Conservation (phyloP, 2,329 filamentous ascomycete genomes). For the Aspergillus carbonarius region DNA sequence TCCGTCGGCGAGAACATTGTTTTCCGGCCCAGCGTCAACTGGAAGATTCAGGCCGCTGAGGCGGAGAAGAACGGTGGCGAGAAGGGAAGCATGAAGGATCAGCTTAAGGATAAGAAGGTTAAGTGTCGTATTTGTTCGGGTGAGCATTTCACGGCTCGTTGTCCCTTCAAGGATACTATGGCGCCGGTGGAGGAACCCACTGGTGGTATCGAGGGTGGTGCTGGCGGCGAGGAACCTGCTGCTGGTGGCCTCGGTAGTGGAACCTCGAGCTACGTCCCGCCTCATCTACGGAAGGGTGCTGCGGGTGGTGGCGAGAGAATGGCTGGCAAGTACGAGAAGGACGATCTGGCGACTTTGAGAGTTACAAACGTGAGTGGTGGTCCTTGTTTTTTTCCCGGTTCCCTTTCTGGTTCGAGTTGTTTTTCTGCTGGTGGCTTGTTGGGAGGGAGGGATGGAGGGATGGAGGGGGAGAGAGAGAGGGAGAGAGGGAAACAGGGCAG, state of each 20-base stretch:
- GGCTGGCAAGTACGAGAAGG: constrained; percentile 90
- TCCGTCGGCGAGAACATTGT: constrained; percentile 97
- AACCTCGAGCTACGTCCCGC: constrained; percentile 88
- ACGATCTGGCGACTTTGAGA: constrained; percentile 92
- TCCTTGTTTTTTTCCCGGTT: background rate
- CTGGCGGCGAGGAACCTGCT: constrained; percentile 48
- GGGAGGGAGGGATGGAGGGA: background rate
- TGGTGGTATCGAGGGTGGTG: constrained; percentile 22
- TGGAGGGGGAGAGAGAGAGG: background rate
- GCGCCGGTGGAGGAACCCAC: constrained; percentile 59
- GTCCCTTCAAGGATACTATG: constrained; percentile 99
- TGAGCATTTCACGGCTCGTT: constrained; percentile 98
- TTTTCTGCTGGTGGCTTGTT: background rate
- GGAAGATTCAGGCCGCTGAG: constrained; percentile 86
- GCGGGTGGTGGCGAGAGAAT: constrained; percentile 71
- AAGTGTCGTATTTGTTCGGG: constrained; percentile 99
- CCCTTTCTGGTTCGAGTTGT: background rate
- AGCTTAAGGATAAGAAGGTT: constrained; percentile 97
- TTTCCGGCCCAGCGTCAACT: constrained; percentile 90
- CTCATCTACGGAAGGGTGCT: constrained; percentile 75
- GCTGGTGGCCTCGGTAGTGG: constrained; percentile 62
- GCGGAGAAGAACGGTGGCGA: constrained; percentile 49
- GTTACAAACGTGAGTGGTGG: constrained; percentile 83
- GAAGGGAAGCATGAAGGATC: constrained; percentile 64
- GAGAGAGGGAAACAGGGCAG: background rate